These are phyloP conservation scores for Handroanthus guayacan DNA, from an alignment of 257 asterid genomes.

Conservation along the genomic window DNA sequence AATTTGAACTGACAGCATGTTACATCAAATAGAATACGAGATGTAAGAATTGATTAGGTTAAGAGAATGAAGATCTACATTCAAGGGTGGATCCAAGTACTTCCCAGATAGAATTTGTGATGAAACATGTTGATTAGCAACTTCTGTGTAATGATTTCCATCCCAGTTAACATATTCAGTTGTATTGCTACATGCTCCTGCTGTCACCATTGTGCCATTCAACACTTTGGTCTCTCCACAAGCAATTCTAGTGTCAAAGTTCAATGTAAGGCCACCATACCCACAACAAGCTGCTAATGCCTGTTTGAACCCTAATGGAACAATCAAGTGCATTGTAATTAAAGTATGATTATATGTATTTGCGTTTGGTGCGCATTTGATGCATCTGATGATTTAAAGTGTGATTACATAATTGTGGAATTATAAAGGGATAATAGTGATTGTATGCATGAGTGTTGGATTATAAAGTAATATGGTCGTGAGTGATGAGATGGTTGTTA, in stretches of 20 bases:
- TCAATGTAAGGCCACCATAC: no score
- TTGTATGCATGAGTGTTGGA: no score
- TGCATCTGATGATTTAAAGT: no score
- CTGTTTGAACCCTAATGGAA: conserved; percentile 37
- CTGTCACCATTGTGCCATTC: conserved; percentile 45
- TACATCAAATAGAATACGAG: no score
- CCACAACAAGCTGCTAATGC: background rate
- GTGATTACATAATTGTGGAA: no score
- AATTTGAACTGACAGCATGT: no score
- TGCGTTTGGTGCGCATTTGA: no score
- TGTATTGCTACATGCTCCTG: conserved; percentile 41
- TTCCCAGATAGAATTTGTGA: conserved; percentile 29
- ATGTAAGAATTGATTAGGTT: background rate
- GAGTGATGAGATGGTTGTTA: no score
- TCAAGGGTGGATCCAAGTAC: conserved; percentile 20
- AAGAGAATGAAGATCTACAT: background rate
- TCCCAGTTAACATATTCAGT: conserved; percentile 53
- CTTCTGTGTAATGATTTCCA: conserved; percentile 55
- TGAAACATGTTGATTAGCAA: conserved; percentile 42
- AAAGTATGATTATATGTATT: no score
- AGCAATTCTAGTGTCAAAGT: background rate
- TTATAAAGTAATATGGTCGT: no score
- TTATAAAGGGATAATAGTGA: no score
- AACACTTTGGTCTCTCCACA: conserved; percentile 47
- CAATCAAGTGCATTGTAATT: background rate